These are phyloP conservation scores for Punctularia strigosozonata DNA, from an alignment of 768 basidiomycete genomes.

Conservation along the genomic window DNA sequence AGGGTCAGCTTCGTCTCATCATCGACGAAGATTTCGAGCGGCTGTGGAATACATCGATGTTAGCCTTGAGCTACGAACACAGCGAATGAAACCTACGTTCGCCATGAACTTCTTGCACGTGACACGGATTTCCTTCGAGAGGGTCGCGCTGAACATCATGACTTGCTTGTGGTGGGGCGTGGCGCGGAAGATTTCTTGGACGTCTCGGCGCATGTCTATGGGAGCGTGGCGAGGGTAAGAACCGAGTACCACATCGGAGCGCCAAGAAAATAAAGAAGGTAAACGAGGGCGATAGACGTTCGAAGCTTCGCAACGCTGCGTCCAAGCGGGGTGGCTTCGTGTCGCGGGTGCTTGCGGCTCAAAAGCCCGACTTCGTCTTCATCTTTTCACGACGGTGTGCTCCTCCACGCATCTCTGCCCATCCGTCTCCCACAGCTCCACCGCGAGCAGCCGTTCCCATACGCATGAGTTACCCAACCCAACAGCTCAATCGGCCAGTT, in stretches of 20 bases:
- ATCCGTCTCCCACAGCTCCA: too few relatives aligned
- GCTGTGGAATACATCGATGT: conserved; percentile 42
- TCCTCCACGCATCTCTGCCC: too few relatives aligned
- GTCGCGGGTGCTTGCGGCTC: too few relatives aligned
- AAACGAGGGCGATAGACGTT: conserved; percentile 8
- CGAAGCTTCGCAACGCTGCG: not conserved
- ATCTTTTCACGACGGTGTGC: too few relatives aligned
- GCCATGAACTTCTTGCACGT: conserved; percentile 99
- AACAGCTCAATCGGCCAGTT: too few relatives aligned
- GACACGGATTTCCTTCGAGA: conserved; percentile 91
- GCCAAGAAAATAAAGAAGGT: conserved; percentile 11
- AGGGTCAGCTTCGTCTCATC: conserved; percentile 98
- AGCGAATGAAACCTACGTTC: conserved; percentile 49
- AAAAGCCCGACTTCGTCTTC: too few relatives aligned
- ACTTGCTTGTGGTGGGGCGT: conserved; percentile 99
- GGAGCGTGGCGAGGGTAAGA: conserved; percentile 60
- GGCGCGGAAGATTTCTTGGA: conserved; percentile 98
- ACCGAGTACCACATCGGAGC: conserved; percentile 34
- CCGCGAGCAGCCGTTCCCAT: too few relatives aligned
- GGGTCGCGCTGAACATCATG: conserved; percentile 99
- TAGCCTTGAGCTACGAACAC: not conserved
- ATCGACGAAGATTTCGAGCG: conserved; percentile 98
- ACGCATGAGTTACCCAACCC: too few relatives aligned
- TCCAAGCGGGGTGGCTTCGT: too few relatives aligned
- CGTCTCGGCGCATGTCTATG: conserved; percentile 99